phyloP scores from a whole-genome alignment of 257 asterid genomes.

The Penstemon barbatus region DNA sequence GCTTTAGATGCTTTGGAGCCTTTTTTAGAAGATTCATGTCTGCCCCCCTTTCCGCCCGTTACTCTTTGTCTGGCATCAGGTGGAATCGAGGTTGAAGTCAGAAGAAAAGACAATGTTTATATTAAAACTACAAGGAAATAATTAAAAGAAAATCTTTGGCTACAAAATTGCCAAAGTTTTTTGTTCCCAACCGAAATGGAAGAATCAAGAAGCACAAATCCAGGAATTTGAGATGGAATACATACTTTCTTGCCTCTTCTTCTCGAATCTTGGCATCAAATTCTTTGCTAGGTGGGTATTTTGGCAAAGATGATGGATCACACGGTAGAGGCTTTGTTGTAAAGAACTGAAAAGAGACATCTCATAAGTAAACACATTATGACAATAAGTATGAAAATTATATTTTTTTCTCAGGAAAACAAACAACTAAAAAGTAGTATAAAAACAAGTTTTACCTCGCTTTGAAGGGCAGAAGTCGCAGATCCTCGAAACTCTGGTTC shows the following conservation, averaged over 20 bases:
- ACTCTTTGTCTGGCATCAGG: slow-evolving; percentile 53
- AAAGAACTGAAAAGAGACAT: slow-evolving; percentile 53
- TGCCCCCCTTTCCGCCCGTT: slow-evolving; percentile 48
- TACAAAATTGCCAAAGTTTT: background rate
- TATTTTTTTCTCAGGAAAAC: background rate
- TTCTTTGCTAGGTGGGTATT: slow-evolving; percentile 81
- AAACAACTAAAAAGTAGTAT: background rate
- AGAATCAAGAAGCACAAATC: slow-evolving; percentile 10
- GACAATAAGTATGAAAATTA: slow-evolving; percentile 3
- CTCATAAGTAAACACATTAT: slow-evolving; percentile 20
- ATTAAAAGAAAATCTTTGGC: background rate
- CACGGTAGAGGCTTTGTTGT: slow-evolving; percentile 76
- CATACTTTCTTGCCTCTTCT: slow-evolving; percentile 69
- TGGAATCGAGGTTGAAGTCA: slow-evolving; percentile 29
- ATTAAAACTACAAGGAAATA: slow-evolving; percentile 5
- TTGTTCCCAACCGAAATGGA: background rate
- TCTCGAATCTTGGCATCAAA: slow-evolving; percentile 65
- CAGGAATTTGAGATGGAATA: slow-evolving; percentile 13
- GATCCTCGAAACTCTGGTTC: slow-evolving; percentile 77
- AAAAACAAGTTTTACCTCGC: slow-evolving; percentile 50
- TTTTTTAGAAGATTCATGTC: slow-evolving; percentile 48
- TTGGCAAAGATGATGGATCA: slow-evolving; percentile 72
- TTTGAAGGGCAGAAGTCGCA: slow-evolving; percentile 67
- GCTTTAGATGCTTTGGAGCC: slow-evolving; percentile 53
- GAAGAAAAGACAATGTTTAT: slow-evolving; percentile 4